Evolutionary conservation across 805 yeast species (phyloP), one percentile per base, ranked within the genome.

Genomic region (Yamadazyma paraphyllophila): DNA sequence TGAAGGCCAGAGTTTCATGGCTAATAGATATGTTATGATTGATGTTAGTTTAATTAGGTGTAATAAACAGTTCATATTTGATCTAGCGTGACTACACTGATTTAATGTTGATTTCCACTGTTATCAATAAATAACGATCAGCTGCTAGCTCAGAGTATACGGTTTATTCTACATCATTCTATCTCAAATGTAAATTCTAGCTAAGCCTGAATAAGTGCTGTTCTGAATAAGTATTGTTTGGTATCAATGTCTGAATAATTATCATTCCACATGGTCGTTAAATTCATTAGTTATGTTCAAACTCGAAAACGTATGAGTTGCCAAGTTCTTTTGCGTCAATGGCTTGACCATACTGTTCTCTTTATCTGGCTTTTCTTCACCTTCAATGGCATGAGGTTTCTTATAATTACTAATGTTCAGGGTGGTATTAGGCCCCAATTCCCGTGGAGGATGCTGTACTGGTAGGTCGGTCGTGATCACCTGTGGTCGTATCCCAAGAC

Each of bases 401-500:
- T 12, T 30, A 36, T 33, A 20, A 42, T 16, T 37, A 39, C 20
- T 33, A 26, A 41, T 42, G 30, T 47, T 46, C 16, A 29, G 31
- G 12, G 47, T 42, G 34, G 53, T 49, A 35, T 49, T 55, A 3
- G 34, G 9, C 7, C 41, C 40, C 16, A 49, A 32, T 30, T 47
- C 47, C 6, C 41, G 42, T 7, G 48, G 42, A n/a, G 31, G 11
- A n/a, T 29, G 31, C 31, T 44, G 44, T 8, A 50, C 20, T 37
- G 65, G 64, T 32, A 62, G 33, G 7, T 62, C 65, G 1, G 71
- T 49, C 11, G 69, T 59, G 7, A 71, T 62, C 9, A 70, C 71
- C 50, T 69, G 75, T 0, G 77, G 76, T 44, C 60, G 56, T 31
- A 71, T 69, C 1, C 77, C 77, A 14, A 71, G 49, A 44, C 63